Evolutionary conservation across 2,329 filamentous ascomycete genomes (phyloP), one percentile per base, ranked within the genome.

Genomic region (Epicoccum nigrum): DNA sequence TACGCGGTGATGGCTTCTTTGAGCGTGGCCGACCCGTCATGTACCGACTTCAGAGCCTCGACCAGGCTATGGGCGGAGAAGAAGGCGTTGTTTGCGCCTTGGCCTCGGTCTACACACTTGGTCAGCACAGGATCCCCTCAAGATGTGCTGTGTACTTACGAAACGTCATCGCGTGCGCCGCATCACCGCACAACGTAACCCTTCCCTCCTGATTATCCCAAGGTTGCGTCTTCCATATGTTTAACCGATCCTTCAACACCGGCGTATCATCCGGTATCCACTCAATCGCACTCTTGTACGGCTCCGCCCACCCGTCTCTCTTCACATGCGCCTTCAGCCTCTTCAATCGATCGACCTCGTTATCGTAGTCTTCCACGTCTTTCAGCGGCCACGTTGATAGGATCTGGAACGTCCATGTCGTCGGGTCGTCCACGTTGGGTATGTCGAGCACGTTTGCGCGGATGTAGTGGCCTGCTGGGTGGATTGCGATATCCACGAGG

Each of bases 121-220:
- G 35, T 55, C 4, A 55, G 54, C 13, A 28, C 4, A 4, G 2
- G 15, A 15, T 13, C 12, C 2, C 20, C 3, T n/a, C 9, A 9
- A 32, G 13, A 16, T 5, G 34, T 16, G 3, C 9, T 15, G 25
- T 13, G 25, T 1, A 31, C 68, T 39, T 59, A 70, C 64, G 70
- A 13, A 72, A 72, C 0, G 72, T 73, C 74, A 76, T 76, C 3
- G 73, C 67, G 56, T 75, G 72, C n/a, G 72, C 73, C 25, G 71
- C 70, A 49, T 75, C 73, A 2, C 72, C 73, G 13, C 68, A 70
- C 4, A 75, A 50, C 17, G 70, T 73, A 7, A 74, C 61, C 19
- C 68, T 52, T 12, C 70, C 72, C 6, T 53, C 54, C 2, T 58
- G 55, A 25, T 68, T 73, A 12, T 73, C 63, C 71, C 72, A 75